Evolutionary conservation across 2,329 filamentous ascomycete species (phyloP), one percentile per base, ranked within the genome.

Genomic region (Fusarium xyrophilum): DNA sequence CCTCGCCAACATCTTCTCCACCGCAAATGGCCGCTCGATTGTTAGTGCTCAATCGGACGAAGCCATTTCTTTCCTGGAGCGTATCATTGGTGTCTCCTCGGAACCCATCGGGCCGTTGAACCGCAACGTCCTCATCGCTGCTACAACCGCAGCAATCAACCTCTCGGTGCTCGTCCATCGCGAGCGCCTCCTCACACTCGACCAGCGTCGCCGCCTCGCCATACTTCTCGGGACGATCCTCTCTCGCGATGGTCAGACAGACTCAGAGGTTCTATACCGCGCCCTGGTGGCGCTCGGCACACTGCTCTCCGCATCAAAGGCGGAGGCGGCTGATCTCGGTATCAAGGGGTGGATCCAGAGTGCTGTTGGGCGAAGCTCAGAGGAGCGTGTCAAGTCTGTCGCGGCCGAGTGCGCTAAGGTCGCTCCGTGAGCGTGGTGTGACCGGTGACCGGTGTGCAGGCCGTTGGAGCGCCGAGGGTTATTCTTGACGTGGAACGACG

Each of bases 271-370:
- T 1, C 80, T 96, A 6, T 98, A 94, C 76, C 88, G 96, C 25
- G 88, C 88, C 0, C 83, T 98, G 9, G 92, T 97, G 10, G 93
- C 92, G 0, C 80, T 95, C 1, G 96, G 96, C 1, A 99, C 94
- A 2, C 76, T 62, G 77, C 93, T 77, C 27, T 91, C 17, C 84
- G 88, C n/a, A 81, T 80, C 79, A 2, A 78, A 77, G 52, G 79
- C 79, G 5, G 80, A 80, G 65, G 81, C 79, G 35, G 81, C 75
- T 72, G 81, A 79, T 30, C 71, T 85, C 8, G 80, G 78, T 2
- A 80, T 82, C 11, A 75, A 78, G 8, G 69, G 71, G 15, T 82
- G 81, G 76, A 77, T 86, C 14, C 75, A 77, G 17, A 75, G 76
- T 7, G 84, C 82, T 15, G 79, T 80, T n/a, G 80, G 77, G 47